These are phyloP conservation scores for Dryas drummondii DNA, from an alignment of 306 rosid genomes.

Conservation along the genomic window DNA sequence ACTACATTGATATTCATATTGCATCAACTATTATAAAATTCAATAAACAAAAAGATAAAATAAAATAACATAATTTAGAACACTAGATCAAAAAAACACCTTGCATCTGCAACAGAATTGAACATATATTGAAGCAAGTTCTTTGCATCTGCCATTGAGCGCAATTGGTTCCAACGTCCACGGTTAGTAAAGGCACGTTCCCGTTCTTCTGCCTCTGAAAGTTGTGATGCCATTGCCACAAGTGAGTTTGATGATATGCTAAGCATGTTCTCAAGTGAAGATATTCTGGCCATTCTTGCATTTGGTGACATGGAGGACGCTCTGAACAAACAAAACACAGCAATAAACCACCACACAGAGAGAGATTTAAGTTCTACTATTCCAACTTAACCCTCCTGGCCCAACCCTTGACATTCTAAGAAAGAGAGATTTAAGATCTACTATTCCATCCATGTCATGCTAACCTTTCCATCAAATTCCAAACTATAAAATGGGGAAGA, in stretches of 20 bases:
- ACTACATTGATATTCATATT: too few relatives aligned
- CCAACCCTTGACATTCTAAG: too few relatives aligned
- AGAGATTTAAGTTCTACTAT: not conserved
- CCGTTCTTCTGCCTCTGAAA: conserved; percentile 99
- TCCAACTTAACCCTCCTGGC: not conserved
- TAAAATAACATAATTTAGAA: not conserved
- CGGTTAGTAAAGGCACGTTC: conserved; percentile 93
- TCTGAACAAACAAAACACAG: conserved; percentile 49
- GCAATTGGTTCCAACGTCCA: conserved; percentile 98
- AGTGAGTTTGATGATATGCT: conserved; percentile 94
- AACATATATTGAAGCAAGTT: conserved; percentile 95
- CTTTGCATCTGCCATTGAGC: conserved; percentile 98
- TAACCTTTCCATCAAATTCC: conserved; percentile 18
- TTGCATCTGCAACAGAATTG: conserved; percentile 83
- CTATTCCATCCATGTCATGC: conserved; percentile 22
- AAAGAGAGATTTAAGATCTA: not conserved
- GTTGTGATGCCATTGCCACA: conserved; percentile 99
- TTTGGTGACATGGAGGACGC: conserved; percentile 93
- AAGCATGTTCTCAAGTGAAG: conserved; percentile 93
- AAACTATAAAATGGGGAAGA: conserved; percentile 1
- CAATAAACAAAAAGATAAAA: not conserved
- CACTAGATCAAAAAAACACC: conserved; percentile 46
- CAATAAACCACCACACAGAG: conserved; percentile 29
- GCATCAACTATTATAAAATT: not conserved
- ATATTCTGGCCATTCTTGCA: conserved; percentile 93